These are phyloP conservation scores for Emergomyces pasteurianus DNA, from an alignment of 2,329 filamentous ascomycete genomes.

Conservation along the genomic window DNA sequence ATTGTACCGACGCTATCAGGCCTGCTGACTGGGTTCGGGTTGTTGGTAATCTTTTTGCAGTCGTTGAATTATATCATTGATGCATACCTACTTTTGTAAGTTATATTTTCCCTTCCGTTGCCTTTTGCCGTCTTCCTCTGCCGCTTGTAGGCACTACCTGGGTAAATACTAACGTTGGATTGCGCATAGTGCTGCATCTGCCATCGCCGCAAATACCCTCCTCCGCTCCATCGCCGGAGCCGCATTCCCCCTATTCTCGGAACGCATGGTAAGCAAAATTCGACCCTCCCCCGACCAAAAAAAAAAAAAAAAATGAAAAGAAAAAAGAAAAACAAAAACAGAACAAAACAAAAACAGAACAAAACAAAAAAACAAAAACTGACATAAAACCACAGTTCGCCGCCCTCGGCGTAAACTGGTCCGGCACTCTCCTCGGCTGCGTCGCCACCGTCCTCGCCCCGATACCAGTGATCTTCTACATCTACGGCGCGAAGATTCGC, in stretches of 20 bases:
- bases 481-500: slow-evolving; percentile 20
- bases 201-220: slow-evolving; percentile 40
- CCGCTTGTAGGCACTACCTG: background rate
- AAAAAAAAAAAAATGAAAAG: background rate
- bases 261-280: slow-evolving; percentile 17
- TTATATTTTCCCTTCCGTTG: background rate
- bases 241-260: slow-evolving; percentile 27
- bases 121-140: background rate
- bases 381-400: slow-evolving; percentile 15
- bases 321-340: background rate
- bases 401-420: slow-evolving; percentile 20
- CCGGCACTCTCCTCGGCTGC: slow-evolving; percentile 21
- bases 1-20: slow-evolving; percentile 30
- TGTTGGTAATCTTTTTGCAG: slow-evolving; percentile 38
- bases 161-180: background rate
- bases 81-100: slow-evolving; percentile 21
- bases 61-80: slow-evolving; percentile 36
- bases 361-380: background rate
- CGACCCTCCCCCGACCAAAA: background rate
- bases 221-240: slow-evolving; percentile 32
- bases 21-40: slow-evolving; percentile 36
- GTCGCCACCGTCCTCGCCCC: slow-evolving; percentile 18
- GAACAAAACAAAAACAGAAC: background rate
- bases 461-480: slow-evolving; percentile 20
- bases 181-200: slow-evolving; percentile 33